Evolutionary conservation across 352 stramenopile genomes (phyloP).

Genomic region (Phytophthora pseudosyringae): DNA sequence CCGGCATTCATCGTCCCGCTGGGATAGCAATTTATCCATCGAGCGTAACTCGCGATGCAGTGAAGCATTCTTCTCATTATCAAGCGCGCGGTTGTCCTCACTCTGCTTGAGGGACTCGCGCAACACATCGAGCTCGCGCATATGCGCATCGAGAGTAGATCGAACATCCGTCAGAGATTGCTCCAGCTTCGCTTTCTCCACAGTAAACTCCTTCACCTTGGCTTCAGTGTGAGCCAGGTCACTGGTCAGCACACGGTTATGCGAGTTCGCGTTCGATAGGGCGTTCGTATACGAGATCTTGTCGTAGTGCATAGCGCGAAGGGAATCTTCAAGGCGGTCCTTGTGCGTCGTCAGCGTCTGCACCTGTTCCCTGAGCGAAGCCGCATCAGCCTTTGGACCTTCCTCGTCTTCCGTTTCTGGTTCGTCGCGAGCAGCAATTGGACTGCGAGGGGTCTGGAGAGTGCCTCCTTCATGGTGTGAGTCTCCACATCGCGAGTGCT

Average conservation of each 20-base stretch:
- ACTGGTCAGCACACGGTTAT: constrained; percentile 70
- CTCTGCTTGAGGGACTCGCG: constrained; percentile 62
- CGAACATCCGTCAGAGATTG: constrained; percentile 49
- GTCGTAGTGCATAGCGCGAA: constrained; percentile 81
- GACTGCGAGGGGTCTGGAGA: not conserved
- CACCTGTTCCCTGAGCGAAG: constrained; percentile 61
- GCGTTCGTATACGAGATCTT: constrained; percentile 87
- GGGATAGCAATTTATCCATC: constrained; percentile 72
- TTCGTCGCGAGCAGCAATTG: not conserved
- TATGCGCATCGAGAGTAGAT: constrained; percentile 46
- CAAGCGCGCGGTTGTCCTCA: constrained; percentile 56
- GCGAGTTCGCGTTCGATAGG: constrained; percentile 76
- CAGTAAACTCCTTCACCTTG: constrained; percentile 53
- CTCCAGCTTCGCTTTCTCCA: constrained; percentile 49
- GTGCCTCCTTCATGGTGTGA: constrained; percentile 3
- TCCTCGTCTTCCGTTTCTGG: constrained; percentile 5
- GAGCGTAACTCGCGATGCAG: constrained; percentile 70
- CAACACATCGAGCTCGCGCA: constrained; percentile 64
- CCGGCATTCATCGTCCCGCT: constrained; percentile 77
- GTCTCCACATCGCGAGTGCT: constrained; percentile 39
- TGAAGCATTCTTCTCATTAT: constrained; percentile 76
- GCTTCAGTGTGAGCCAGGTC: constrained; percentile 66
- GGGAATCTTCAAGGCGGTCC: constrained; percentile 72
- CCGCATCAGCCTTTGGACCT: constrained; percentile 6
- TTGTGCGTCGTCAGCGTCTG: constrained; percentile 59